Base-by-base conservation (phyloP, 164 flowering plant species). In the Malania oleifera region DNA sequence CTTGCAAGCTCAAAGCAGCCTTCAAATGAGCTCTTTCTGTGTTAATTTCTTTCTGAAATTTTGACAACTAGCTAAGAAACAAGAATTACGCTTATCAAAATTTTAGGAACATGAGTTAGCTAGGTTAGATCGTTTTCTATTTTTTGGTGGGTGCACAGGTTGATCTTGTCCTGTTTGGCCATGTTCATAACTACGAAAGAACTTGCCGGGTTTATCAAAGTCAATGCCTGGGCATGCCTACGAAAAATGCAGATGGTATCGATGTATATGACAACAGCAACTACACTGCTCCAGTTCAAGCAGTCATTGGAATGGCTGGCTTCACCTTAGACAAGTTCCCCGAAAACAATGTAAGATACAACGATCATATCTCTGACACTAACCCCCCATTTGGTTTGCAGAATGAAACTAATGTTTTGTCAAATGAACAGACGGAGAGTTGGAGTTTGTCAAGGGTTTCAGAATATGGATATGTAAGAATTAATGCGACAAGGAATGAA, bases 171-270 rank as follows among this genome's bases (percentile, higher is more conserved):
- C 75, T 91, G 0, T 83, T 82, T 63, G 98, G 96, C 0, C 98
- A 91, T 65, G 96, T 91, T n/a, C 98, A 91, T 55, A 88, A 83
- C 75, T 91, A 91, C 45, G 98, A 91, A 71, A 84, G 98, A 56
- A 88, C 91, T 0, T 88, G 98, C 57, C 74, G 81, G 0, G 69
- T 91, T 12, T 80, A 82, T 46, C 55, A 71, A 40, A 41, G 40
- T 0, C 11, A 70, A 3, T 91, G 93, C 73, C 64, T 62, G 43
- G 80, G 69, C 44, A 73, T 79, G 85, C 97, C 97, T 31, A 54
- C 25, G 2, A 84, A 80, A 69, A 86, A 78, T 64, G 45, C 51
- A 34, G 69, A 73, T 60, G 96, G 98, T 34, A 61, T 82, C 7
- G 85, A 86, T 61, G 83, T 82, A 1, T 88, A 82, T 44, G 74